phyloP scores from a whole-genome alignment of 441 rosid genomes.

The Adansonia madagascariensis region DNA sequence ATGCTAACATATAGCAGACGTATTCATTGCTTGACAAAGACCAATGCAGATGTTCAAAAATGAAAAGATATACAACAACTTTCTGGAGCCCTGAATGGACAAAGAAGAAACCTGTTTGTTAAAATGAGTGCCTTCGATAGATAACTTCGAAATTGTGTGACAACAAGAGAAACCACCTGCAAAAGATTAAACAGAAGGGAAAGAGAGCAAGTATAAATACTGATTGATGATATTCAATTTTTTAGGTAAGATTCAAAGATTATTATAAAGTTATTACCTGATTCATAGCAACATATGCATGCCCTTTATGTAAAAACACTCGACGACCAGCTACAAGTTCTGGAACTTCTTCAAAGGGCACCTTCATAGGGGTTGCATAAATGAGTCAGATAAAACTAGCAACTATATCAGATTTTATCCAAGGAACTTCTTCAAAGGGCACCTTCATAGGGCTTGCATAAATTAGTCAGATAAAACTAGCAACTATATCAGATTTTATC shows the following conservation, averaged over 20 bases:
- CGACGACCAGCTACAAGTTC: constrained; percentile 86
- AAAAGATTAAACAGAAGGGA: not conserved
- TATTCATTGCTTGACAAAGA: constrained; percentile 18
- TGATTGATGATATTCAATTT: constrained; percentile 18
- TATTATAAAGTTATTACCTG: constrained; percentile 44
- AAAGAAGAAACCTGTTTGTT: constrained; percentile 67
- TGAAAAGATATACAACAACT: not conserved
- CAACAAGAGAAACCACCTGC: constrained; percentile 77
- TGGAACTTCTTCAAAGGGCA: constrained; percentile 96
- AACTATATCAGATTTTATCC: constrained; percentile 14
- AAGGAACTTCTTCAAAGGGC: constrained; percentile 85
- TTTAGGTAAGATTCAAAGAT: not conserved
- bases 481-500: constrained; percentile 14
- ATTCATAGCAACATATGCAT: constrained; percentile 78
- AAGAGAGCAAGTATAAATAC: constrained; percentile 16
- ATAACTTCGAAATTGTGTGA: constrained; percentile 75
- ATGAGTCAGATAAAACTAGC: constrained; percentile 20
- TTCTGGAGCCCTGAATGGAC: constrained; percentile 11
- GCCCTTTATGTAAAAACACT: constrained; percentile 69
- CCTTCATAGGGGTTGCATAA: constrained; percentile 50
- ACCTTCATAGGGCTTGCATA: constrained; percentile 53
- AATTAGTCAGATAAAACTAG: constrained; percentile 22
- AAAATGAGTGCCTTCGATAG: constrained; percentile 80
- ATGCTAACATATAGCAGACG: not conserved
- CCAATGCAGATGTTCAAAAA: not conserved